These are phyloP conservation scores for Adansonia grandidieri DNA, from an alignment of 441 rosid genomes.

Conservation along the genomic window DNA sequence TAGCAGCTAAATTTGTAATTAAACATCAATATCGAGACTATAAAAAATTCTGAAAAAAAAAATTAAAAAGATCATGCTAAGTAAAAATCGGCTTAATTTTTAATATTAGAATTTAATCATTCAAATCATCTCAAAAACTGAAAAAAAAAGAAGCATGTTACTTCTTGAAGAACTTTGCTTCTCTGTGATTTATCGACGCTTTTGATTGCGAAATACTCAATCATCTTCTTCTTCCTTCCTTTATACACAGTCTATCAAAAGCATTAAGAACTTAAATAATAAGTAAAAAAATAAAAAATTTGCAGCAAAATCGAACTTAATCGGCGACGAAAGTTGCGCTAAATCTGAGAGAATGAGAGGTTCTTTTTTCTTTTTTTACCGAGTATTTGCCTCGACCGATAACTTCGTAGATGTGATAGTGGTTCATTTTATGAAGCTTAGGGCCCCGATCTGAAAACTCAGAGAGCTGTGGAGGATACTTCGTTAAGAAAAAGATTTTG, in stretches of 20 bases:
- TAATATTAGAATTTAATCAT: background rate
- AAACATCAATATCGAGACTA: background rate
- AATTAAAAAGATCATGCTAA: background rate
- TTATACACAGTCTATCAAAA: slow-evolving; percentile 72
- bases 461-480: slow-evolving; percentile 8
- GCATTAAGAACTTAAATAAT: background rate
- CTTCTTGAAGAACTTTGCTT: slow-evolving; percentile 95
- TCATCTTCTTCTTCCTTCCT: slow-evolving; percentile 97
- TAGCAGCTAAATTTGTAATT: background rate
- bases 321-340: background rate
- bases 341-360: background rate
- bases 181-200: slow-evolving; percentile 92
- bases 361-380: slow-evolving; percentile 47
- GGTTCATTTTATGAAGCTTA: slow-evolving; percentile 57
- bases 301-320: slow-evolving; percentile 13
- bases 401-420: slow-evolving; percentile 92
- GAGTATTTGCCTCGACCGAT: slow-evolving; percentile 97
- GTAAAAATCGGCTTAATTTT: background rate
- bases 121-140: background rate
- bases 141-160: slow-evolving; percentile 34
- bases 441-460: slow-evolving; percentile 4
- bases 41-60: background rate
- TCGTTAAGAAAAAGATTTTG: background rate
- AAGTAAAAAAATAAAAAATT: slow-evolving; percentile 8
- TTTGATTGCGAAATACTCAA: slow-evolving; percentile 93